These are phyloP conservation scores for Phytophthora sp. DNA, from an alignment of 352 stramenopile species.

Conservation along the genomic window DNA sequence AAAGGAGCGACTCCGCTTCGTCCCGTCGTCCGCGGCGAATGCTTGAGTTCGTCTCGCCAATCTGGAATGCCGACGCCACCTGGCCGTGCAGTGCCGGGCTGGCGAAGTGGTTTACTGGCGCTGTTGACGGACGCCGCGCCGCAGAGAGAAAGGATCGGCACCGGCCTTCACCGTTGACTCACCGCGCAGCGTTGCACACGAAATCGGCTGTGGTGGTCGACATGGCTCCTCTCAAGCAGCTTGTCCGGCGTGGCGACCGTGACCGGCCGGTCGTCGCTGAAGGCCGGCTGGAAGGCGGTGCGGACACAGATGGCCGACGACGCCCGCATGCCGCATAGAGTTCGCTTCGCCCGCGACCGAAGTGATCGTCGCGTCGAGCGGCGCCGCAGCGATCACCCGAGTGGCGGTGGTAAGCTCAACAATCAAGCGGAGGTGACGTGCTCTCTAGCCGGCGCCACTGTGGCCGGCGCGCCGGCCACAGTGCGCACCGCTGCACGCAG, in stretches of 20 bases:
- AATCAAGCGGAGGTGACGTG: neutral
- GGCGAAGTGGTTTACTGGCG: constrained; percentile 10
- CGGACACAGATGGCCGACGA: constrained; percentile 5
- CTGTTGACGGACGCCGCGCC: constrained; percentile 1
- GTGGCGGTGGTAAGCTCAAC: constrained; percentile 14
- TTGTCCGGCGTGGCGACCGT: constrained; percentile 14
- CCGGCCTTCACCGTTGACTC: no score
- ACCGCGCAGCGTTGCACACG: constrained; percentile 11
- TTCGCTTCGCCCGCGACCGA: no score
- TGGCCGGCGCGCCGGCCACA: no score
- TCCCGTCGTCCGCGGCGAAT: constrained; percentile 22
- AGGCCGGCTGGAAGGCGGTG: constrained; percentile 8
- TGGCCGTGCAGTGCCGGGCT: constrained; percentile 19
- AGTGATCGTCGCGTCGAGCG: neutral
- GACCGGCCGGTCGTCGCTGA: neutral
- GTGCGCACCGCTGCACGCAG: neutral
- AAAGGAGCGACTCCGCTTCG: constrained; percentile 27
- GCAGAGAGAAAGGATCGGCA: constrained; percentile 16
- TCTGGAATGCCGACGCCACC: constrained; percentile 16
- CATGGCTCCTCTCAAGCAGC: constrained; percentile 24
- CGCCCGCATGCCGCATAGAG: no score
- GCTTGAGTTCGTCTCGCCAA: constrained; percentile 12
- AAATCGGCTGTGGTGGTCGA: neutral
- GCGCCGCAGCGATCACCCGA: neutral
- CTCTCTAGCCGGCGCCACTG: no score